Evolutionary conservation across 306 rosid genomes (phyloP), one percentile per base, ranked within the genome.

Genomic region (Chamaecrista fasciculata): DNA sequence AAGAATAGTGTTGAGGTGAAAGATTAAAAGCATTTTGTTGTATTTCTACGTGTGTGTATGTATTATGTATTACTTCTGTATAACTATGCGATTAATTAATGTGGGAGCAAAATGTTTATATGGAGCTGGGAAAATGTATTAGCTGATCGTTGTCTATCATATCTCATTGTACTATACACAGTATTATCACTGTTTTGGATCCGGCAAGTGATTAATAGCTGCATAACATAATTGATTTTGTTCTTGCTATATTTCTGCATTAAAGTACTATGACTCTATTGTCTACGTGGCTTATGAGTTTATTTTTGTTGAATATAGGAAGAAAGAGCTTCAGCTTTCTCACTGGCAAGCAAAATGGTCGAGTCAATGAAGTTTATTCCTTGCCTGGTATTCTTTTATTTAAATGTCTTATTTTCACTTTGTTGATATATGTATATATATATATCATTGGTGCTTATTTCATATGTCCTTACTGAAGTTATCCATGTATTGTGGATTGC

Each of bases 341-440:
- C 89, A 44, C 70, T 81, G 61, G 96, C 90, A 51, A 78, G 87
- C 85, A 87, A 89, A 88, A 91, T 95, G 89, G 82, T 89, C 33
- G 99, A 89, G 70, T 83, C 95, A 60, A 74, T 91, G 85, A 95
- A 95, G 89, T 91, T 84, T 83, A 78, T 85, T 21, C 81, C 99
- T 52, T 64, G 83, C 78, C 92, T 72, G 97, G 99, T 95, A 79
- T 62, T 72, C n/a, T 74, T 76, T 73, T 63, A 69, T 69, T 73
- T 34, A 6, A 52, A 63, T 37, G 24, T 72, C 9, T 34, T 43
- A 57, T 42, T 67, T 37, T 76, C 36, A 72, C 67, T 69, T 67
- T 56, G 26, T 53, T 49, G 67, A 56, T 56, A 49, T 66, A 48
- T n/a, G n/a, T n/a, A n/a, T n/a, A n/a, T n/a, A n/a, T n/a, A 56